phyloP scores from a whole-genome alignment of 2,329 filamentous ascomycete genomes.

The Pseudopithomyces chartarum region DNA sequence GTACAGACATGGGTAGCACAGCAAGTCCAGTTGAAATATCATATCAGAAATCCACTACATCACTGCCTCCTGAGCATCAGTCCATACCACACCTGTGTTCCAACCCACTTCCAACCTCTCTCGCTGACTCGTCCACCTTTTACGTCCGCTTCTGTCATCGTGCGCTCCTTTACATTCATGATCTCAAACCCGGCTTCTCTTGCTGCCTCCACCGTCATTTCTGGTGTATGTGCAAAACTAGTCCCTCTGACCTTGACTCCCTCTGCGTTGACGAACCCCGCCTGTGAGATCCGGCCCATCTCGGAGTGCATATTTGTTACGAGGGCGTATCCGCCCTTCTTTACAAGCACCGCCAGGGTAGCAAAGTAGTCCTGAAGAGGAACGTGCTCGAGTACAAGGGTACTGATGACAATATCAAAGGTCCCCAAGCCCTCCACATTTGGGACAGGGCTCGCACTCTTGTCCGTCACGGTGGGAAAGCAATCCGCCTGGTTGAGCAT shows the following conservation, averaged over 20 bases:
- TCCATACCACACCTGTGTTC: slow-evolving; percentile 47
- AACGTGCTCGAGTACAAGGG: slow-evolving; percentile 69
- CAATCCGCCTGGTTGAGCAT: slow-evolving; percentile 31
- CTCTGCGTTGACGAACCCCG: slow-evolving; percentile 63
- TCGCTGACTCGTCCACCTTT: slow-evolving; percentile 33
- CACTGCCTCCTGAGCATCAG: slow-evolving; percentile 35
- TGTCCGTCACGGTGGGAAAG: slow-evolving; percentile 27
- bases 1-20: no score
- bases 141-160: slow-evolving; percentile 36
- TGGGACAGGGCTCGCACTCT: slow-evolving; percentile 28
- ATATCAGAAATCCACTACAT: not conserved
- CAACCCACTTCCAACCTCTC: slow-evolving; percentile 49
- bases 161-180: slow-evolving; percentile 32
- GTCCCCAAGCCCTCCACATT: slow-evolving; percentile 18
- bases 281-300: slow-evolving; percentile 64
- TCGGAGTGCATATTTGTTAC: slow-evolving; percentile 73
- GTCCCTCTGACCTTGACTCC: slow-evolving; percentile 61
- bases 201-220: slow-evolving; percentile 59
- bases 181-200: slow-evolving; percentile 36
- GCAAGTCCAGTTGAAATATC: no score
- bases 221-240: slow-evolving; percentile 62
- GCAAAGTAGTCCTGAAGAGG: slow-evolving; percentile 58
- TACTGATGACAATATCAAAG: slow-evolving; percentile 60
- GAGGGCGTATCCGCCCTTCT: slow-evolving; percentile 56
- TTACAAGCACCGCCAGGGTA: slow-evolving; percentile 50